These are phyloP conservation scores for Wickerhamomyces pijperi DNA, from an alignment of 805 yeast genomes.

Conservation along the genomic window DNA sequence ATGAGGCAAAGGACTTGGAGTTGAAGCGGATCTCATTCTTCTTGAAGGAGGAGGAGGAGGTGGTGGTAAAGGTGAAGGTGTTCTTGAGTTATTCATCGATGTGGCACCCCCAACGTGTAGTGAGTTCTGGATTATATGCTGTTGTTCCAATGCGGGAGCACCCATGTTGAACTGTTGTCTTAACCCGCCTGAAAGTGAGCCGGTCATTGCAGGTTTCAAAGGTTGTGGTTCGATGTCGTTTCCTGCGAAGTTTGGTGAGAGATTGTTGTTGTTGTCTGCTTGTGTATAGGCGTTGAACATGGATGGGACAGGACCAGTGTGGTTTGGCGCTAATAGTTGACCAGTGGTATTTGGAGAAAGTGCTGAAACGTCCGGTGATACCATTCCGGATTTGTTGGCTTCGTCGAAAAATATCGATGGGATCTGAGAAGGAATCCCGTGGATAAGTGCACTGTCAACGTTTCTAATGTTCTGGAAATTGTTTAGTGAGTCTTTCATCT, in stretches of 20 bases:
- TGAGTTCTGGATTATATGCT: slow-evolving; percentile 1
- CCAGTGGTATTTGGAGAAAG: slow-evolving; percentile 21
- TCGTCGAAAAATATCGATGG: slow-evolving; percentile 27
- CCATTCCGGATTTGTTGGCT: slow-evolving; percentile 1
- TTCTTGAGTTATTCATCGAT: background rate
- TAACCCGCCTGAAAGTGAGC: slow-evolving; percentile 23
- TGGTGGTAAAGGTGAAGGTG: background rate
- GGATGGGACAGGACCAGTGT: slow-evolving; percentile 13
- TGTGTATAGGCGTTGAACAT: slow-evolving; percentile 10
- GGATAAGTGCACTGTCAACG: slow-evolving; percentile 66
- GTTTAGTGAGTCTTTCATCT: slow-evolving; percentile 64
- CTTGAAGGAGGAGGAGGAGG: slow-evolving; percentile 9
- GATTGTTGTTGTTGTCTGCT: no score
- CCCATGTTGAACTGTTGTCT: slow-evolving; percentile 1
- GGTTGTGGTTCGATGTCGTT: slow-evolving; percentile 9
- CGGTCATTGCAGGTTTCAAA: slow-evolving; percentile 28
- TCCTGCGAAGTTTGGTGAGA: background rate
- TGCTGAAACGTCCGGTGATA: slow-evolving; percentile 8
- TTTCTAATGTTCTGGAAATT: slow-evolving; percentile 63
- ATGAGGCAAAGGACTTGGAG: slow-evolving; percentile 12
- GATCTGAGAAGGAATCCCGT: slow-evolving; percentile 53
- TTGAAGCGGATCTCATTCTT: slow-evolving; percentile 14
- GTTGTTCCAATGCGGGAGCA: slow-evolving; percentile 2
- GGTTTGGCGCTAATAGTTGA: slow-evolving; percentile 12
- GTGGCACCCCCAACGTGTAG: slow-evolving; percentile 1